Percentiles rank a stretch among this genome's conserved stretches.
phyloP scores from a whole-genome alignment of 441 rosid species.

The Pelargonium australe region DNA sequence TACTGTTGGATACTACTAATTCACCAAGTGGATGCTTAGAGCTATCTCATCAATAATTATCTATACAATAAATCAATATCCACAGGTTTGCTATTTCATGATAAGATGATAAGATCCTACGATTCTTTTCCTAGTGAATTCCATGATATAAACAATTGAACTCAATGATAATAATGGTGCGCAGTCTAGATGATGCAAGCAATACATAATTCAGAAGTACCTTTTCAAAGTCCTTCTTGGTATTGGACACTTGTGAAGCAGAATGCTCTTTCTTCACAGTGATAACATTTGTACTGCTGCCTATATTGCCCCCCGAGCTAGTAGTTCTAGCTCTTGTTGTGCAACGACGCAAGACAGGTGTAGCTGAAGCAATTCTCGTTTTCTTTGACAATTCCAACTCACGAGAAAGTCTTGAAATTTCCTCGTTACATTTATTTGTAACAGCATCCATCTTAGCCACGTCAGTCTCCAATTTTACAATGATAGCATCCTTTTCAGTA shows the following conservation, averaged over 20 bases:
- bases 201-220: conserved; percentile 22
- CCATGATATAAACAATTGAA: neutral
- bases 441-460: conserved; percentile 45
- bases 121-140: neutral
- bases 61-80: neutral
- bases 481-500: conserved; percentile 51
- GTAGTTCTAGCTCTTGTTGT: conserved; percentile 23
- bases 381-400: conserved; percentile 44
- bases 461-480: conserved; percentile 37
- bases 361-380: conserved; percentile 27
- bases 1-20: neutral
- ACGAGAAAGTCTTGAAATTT: conserved; percentile 38
- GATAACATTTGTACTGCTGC: conserved; percentile 8
- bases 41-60: neutral
- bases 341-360: conserved; percentile 43
- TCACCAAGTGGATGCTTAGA: neutral
- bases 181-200: neutral
- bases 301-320: conserved; percentile 9
- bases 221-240: conserved; percentile 27
- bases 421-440: conserved; percentile 33
- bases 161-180: neutral
- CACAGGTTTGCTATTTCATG: neutral
- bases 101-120: neutral
- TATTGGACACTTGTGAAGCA: conserved; percentile 18
- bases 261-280: conserved; percentile 40